Evolutionary conservation across 225 moss, liverwort and hornwort genomes (phyloP), one percentile per base, ranked within the genome.

Genomic region (Marchantia polymorpha): DNA sequence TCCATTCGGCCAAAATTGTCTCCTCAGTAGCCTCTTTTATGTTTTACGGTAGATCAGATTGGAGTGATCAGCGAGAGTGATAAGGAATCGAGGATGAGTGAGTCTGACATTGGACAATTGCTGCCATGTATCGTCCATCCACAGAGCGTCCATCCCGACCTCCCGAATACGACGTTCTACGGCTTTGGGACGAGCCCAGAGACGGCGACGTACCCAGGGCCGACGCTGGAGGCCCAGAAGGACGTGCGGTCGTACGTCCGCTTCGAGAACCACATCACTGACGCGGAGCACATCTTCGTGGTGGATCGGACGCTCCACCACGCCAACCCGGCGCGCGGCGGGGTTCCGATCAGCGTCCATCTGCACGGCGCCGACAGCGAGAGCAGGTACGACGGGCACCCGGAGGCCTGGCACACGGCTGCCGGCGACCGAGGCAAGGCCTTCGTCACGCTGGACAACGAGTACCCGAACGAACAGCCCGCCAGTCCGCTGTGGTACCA

Each of bases 351-450:
- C 1, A 85, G 88, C 6, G 76, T 79, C 0, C 92, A 92, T 39
- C 89, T 86, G 9, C 92, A 92, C 74, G 89, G 89, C 2, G 82
- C 77, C 0, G 88, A 90, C 48, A 70, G 71, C 0, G 81, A 82
- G 17, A 86, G 81, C 50, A 20, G 27, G 0, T 90, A 20, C 15
- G 92, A 92, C 27, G 92, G 84, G 16, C 64, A 74, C 59, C 92
- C 92, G 9, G 92, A 89, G 56, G 84, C 92, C 1, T 92, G 92
- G 92, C 29, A 73, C 82, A 92, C 92, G 0, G 82, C 86, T 0
- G 6, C 51, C 0, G 89, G 86, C 3, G 90, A 92, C 22, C 4
- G 59, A 52, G 92, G 92, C 7, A 2, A 39, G 39, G 39, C 39
- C 59, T 15, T 15, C 59, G 6, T 60, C 6, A 83, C 79, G 4